Evolutionary conservation across 2,329 filamentous ascomycete genomes (phyloP), one percentile per base, ranked within the genome.

Genomic region (Nemania diffusa): DNA sequence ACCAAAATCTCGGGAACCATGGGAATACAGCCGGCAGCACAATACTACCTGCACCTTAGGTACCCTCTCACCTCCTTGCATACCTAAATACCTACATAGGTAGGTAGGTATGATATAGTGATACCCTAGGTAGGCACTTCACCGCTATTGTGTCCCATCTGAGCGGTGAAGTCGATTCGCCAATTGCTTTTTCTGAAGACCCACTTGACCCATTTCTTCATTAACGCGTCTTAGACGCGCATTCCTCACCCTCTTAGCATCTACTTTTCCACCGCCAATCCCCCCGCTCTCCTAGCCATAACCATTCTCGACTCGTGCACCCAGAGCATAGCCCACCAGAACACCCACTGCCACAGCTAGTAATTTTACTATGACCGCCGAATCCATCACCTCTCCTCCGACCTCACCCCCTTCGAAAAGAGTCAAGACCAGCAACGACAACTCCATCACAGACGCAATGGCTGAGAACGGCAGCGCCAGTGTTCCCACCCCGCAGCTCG

Each of bases 341-440:
- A n/a, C n/a, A n/a, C n/a, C n/a, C n/a, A n/a, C n/a, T n/a, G n/a
- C n/a, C n/a, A n/a, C n/a, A n/a, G n/a, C n/a, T n/a, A n/a, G n/a
- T n/a, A n/a, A n/a, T n/a, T n/a, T n/a, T n/a, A 79, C 75, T 76
- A 79, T 76, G 72, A 78, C 74, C 69, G 76, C 76, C 60, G 76
- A 77, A 64, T 62, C 78, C 63, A 67, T 74, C 57, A 74, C 88
- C 53, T 88, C 88, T 59, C 84, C 89, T 26, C 90, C 90, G 46
- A 85, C 86, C 64, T 94, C 92, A 8, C 93, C 93, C 29, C 88
- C 92, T 27, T 85, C 92, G 55, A 97, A 97, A 84, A 89, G 93
- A 77, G 87, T 91, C 75, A 96, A 94, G 84, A 88, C 88, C 69
- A 78, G 82, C 74, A 81, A 48, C 65, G 40, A 48, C 26, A 65